These are phyloP conservation scores for Anisodus acutangulus DNA, from an alignment of 257 asterid species.

Conservation along the genomic window DNA sequence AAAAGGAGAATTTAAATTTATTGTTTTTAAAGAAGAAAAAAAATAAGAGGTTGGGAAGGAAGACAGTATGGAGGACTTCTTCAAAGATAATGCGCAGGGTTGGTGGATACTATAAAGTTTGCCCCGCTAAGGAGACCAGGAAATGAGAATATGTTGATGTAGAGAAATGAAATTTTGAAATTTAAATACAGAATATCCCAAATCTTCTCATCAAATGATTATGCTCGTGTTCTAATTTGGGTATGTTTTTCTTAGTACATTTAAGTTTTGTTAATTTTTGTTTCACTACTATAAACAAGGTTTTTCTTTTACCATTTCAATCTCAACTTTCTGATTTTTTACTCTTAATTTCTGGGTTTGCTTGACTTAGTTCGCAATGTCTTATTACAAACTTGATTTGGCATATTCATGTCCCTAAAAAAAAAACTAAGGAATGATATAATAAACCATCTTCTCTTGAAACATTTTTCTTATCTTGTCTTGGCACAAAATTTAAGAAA, in stretches of 20 bases:
- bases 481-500: too few relatives aligned
- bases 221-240: not conserved
- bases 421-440: too few relatives aligned
- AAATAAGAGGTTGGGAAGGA: not conserved
- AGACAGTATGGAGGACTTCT: not conserved
- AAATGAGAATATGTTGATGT: not conserved
- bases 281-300: too few relatives aligned
- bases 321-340: not conserved
- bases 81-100: not conserved
- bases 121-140: not conserved
- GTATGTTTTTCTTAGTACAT: too few relatives aligned
- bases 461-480: too few relatives aligned
- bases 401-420: too few relatives aligned
- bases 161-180: not conserved
- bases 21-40: not conserved
- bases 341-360: not conserved
- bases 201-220: not conserved
- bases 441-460: too few relatives aligned
- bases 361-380: not conserved
- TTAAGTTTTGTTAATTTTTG: too few relatives aligned
- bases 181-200: not conserved
- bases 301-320: not conserved
- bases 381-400: too few relatives aligned
- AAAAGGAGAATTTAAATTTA: not conserved
- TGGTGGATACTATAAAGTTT: not conserved